phyloP scores from a whole-genome alignment of 2,329 filamentous ascomycete genomes.

The Catunica adiposa region DNA sequence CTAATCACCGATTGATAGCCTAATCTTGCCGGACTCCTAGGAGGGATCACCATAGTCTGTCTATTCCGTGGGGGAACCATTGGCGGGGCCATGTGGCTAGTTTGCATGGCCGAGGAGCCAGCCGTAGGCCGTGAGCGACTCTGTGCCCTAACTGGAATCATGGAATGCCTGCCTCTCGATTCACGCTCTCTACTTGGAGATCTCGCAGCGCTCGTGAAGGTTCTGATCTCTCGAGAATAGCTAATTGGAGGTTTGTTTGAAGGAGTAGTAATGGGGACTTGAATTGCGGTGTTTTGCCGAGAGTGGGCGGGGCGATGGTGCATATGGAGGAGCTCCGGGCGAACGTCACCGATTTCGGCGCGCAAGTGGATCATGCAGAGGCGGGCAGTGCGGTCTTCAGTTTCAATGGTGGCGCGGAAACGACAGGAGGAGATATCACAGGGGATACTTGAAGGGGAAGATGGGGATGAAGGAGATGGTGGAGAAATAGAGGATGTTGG shows the following conservation, averaged over 20 bases:
- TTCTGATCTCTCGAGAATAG: no score
- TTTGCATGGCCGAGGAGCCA: no score
- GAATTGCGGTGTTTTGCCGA: background rate
- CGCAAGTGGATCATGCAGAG: slow-evolving; percentile 11
- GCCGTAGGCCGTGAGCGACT: no score
- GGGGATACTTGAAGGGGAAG: background rate
- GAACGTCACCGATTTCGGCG: slow-evolving; percentile 5
- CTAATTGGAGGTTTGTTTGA: no score
- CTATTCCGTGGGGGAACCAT: no score
- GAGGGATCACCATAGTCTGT: background rate
- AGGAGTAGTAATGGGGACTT: background rate
- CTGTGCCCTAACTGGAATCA: no score
- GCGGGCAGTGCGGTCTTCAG: slow-evolving; percentile 6
- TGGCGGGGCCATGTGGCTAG: no score
- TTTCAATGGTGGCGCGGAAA: slow-evolving; percentile 10
- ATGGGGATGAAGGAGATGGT: background rate
- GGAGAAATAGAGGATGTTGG: background rate
- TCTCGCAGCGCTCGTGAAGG: no score
- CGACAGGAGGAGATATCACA: slow-evolving; percentile 4
- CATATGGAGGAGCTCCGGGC: background rate
- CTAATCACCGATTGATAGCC: background rate
- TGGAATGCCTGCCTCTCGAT: no score
- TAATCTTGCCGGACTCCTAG: background rate
- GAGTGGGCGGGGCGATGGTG: background rate
- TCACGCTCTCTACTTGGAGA: no score